Evolutionary conservation across 352 stramenopile species (phyloP).

Genomic region (Globisporangium okanoganense): DNA sequence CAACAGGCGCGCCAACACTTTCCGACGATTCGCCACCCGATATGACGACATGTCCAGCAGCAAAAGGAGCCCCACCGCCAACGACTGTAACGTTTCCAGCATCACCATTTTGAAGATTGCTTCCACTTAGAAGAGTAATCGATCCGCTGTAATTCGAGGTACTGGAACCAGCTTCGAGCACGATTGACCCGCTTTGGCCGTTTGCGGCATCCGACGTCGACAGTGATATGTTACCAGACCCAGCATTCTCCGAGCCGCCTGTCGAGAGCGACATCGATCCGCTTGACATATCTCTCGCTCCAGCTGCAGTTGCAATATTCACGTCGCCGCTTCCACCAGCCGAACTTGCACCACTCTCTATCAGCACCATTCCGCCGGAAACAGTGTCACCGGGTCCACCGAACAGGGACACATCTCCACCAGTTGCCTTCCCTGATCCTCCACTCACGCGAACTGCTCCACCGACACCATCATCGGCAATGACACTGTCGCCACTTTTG

Average conservation of each 20-base stretch:
- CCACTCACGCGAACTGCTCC: background rate
- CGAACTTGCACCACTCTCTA: background rate
- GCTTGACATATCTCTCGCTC: constrained; percentile 15
- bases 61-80: constrained; percentile 16
- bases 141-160: constrained; percentile 10
- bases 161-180: constrained; percentile 15
- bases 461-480: too few species aligned
- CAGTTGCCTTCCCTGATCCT: background rate
- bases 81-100: constrained; percentile 18
- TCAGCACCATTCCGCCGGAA: background rate
- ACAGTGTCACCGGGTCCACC: background rate
- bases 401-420: background rate
- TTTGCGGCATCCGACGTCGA: constrained; percentile 16
- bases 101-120: constrained; percentile 18
- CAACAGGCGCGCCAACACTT: constrained; percentile 16
- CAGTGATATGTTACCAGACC: constrained; percentile 19
- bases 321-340: constrained; percentile 5
- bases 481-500: too few species aligned
- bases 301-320: constrained; percentile 7
- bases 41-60: constrained; percentile 8
- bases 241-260: constrained; percentile 20
- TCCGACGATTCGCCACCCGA: constrained; percentile 19
- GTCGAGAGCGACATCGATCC: constrained; percentile 23
- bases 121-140: constrained; percentile 17
- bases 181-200: constrained; percentile 24